Conservation (phyloP, 805 yeast species). For the Lipomyces starkeyi region DNA sequence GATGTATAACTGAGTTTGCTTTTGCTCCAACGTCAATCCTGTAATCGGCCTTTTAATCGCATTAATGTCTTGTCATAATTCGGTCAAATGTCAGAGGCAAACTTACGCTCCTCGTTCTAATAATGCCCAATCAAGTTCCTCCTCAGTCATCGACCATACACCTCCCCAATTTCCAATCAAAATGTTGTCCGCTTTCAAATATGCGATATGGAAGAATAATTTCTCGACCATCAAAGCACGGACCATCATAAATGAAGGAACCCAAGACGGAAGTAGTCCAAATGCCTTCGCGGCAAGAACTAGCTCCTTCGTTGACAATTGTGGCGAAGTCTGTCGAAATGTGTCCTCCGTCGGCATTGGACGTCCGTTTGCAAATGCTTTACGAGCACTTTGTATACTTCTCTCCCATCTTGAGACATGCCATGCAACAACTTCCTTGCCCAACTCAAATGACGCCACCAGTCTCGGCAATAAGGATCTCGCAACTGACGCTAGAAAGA, state of each 20-base stretch:
- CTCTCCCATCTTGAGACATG: slow-evolving; percentile 14
- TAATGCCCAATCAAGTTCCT: slow-evolving; percentile 55
- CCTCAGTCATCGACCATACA: slow-evolving; percentile 53
- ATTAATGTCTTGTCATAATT: background rate
- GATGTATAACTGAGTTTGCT: slow-evolving; percentile 23
- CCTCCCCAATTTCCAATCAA: slow-evolving; percentile 52
- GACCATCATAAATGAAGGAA: slow-evolving; percentile 46
- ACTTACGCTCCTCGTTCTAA: slow-evolving; percentile 31
- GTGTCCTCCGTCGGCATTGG: background rate
- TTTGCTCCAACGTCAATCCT: slow-evolving; percentile 22
- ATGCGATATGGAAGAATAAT: slow-evolving; percentile 53
- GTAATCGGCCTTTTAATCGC: slow-evolving; percentile 9
- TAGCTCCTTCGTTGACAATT: slow-evolving; percentile 27
- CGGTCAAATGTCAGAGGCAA: background rate
- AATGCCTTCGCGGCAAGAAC: slow-evolving; percentile 34
- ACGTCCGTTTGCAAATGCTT: background rate
- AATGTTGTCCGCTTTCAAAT: slow-evolving; percentile 59
- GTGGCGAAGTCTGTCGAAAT: slow-evolving; percentile 15
- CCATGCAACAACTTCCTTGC: background rate
- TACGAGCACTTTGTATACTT: background rate
- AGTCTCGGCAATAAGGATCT: slow-evolving; percentile 9
- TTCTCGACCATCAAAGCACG: slow-evolving; percentile 49
- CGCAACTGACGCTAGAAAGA: slow-evolving; percentile 11
- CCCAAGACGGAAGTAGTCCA: slow-evolving; percentile 34
- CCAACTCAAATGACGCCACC: slow-evolving; percentile 17